Percentiles rank a stretch among this genome's conserved stretches.
Evolutionary conservation across 2,329 filamentous ascomycete species (phyloP).

Genomic region (Colletotrichum spinosum): DNA sequence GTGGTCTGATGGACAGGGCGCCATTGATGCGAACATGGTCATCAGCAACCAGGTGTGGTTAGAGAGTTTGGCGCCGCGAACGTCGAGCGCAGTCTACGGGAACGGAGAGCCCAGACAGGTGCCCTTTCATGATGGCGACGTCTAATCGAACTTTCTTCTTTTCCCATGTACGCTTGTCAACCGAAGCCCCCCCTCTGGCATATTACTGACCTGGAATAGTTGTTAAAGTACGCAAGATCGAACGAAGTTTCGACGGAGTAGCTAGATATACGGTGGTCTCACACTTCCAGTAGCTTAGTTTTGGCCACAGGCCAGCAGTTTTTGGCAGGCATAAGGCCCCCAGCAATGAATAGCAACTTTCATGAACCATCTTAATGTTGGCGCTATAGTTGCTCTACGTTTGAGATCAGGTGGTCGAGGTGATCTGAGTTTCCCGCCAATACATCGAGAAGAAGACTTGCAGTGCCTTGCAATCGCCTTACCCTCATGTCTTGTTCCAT

Average conservation of each 20-base stretch:
- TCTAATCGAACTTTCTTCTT: background rate
- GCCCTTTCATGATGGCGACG: too few species aligned
- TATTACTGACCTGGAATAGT: constrained; percentile 10
- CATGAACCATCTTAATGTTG: constrained; percentile 11
- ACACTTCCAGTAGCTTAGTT: constrained; percentile 16
- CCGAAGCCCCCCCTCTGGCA: too few species aligned
- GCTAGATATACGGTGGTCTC: constrained; percentile 12
- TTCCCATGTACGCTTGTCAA: constrained; percentile 1
- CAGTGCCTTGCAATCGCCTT: constrained; percentile 68
- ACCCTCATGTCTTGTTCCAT: constrained; percentile 79
- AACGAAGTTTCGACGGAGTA: constrained; percentile 11
- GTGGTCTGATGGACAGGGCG: too few species aligned
- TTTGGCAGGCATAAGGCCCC: background rate
- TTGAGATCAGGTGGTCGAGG: constrained; percentile 64
- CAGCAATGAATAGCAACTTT: constrained; percentile 22
- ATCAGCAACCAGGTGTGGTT: too few species aligned
- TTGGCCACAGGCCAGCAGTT: constrained; percentile 5
- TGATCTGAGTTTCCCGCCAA: constrained; percentile 52
- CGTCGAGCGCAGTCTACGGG: too few species aligned
- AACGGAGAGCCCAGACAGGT: too few species aligned
- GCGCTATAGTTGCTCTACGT: constrained; percentile 69
- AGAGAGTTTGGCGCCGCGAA: too few species aligned
- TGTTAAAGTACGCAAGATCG: constrained; percentile 25
- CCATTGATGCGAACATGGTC: too few species aligned
- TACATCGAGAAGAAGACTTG: constrained; percentile 55